Evolutionary conservation across 495 filamentous ascomycete species (phyloP), one percentile per base, ranked within the genome.

Genomic region (Penicillium malachiteum): DNA sequence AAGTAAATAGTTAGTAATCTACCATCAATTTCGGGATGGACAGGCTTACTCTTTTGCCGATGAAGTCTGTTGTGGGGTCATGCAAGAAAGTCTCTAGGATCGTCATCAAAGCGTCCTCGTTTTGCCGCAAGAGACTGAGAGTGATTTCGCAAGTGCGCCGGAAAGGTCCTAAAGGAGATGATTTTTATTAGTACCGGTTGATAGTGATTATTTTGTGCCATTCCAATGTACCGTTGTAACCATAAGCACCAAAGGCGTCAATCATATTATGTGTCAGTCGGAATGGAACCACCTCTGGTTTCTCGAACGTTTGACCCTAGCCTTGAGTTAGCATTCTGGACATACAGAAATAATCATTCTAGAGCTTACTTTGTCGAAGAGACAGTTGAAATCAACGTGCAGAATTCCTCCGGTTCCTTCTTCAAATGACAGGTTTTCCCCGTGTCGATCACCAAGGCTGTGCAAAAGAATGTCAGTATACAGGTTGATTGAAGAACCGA

Each of bases 351-450:
- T 0, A 37, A 10, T 5, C 34, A 2, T 37, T 30, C 7, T 14
- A 34, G 16, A 6, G 32, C 56, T 42, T 57, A 77, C 74, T 75
- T 97, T 99, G 78, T 99, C 95, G 71, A 99, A 99, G 17, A 99
- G 87, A 73, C 94, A 99, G 73, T 99, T 99, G 81, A 99, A 99
- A 74, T 99, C 94, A 48, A 99, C 94, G 72, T 99, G 94, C 64
- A 97, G 85, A 21, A 95, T 85, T 51, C 96, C 95, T 43, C 95
- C 94, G 57, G 91, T 95, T 35, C 87, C 86, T 79, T 96, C 91
- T 69, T 97, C 92, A 46, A 97, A 89, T 34, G 96, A 81, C 48
- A 99, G 90, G 69, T 99, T 99, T 72, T 97, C 94, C 51, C 92
- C 92, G 71, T 99, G 94, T n/a, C 94, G 90, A 67, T 99, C 94